Base-by-base conservation (phyloP, 768 basidiomycete species). In the Hortiboletus campestris region DNA sequence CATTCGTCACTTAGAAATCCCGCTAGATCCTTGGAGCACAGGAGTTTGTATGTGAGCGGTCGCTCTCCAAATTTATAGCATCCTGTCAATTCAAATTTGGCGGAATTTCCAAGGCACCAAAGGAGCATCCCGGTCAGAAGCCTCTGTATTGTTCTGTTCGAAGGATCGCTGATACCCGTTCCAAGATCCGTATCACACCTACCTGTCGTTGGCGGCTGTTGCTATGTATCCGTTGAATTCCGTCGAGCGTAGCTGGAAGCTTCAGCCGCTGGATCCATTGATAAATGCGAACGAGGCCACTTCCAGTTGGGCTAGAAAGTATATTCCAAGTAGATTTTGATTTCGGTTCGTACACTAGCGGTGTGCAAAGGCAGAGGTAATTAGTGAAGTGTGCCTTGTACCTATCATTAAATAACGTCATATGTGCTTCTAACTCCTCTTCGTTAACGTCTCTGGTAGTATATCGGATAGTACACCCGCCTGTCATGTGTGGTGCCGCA, bases 111-210 rank as follows among this genome's bases (percentile, higher is more conserved):
- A 97, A 98, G 66, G 83, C 84, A 0, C 90, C 91, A 0, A 86
- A 82, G 17, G 89, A 91, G 59, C 77, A 76, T 59, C 86, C 95
- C 55, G 94, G 94, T 94, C 54, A 57, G 76, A 54, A 12, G 19
- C 35, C 16, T 43, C 39, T 25, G 13, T 35, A 17, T 38, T 9
- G 14, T 28, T 46, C 8, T 39, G 41, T 39, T 29, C 6, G 17
- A 36, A 40, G 36, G 6, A 13, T 42, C 9, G 25, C 53, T 70
- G 49, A 65, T 59, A 14, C 41, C n/a, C 29, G 41, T 56, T 57
- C 32, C 22, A 64, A 89, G 96, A 99, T 75, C 94, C 96, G 0
- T 96, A 93, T 66, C 96, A 99, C 64, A 97, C 95, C 0, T 98
- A 98, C 69, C 77, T 98, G 31, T 84, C 91, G 2, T 74, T 97